Evolutionary conservation across 2,329 filamentous ascomycete species (phyloP), one percentile per base, ranked within the genome.

Genomic region (Daldinia sp.): DNA sequence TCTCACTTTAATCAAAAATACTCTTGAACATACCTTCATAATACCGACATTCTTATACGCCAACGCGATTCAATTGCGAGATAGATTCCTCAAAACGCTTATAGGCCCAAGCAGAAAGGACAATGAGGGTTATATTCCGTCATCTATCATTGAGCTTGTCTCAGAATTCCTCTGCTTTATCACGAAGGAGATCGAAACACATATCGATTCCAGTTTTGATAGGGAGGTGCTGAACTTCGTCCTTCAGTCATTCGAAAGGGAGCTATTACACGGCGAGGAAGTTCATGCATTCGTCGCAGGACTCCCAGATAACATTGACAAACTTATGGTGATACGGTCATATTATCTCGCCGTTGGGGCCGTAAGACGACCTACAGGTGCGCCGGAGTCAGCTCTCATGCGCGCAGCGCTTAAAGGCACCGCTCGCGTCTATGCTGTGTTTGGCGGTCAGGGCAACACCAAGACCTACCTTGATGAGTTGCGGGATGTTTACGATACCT

Each of bases 361-460:
- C 37, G 54, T 68, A 35, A 65, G 69, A 37, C 42, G 67, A 61
- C 56, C 66, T 30, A 53, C 55, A 1, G 63, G 64, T 15, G 44
- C 56, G 6, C 69, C 69, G 2, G 64, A 70, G 9, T 72, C 69
- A 9, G 69, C 69, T 9, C 59, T 72, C 41, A 72, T 72, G 69
- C 64, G 64, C 2, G 69, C 67, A 53, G 64, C 69, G 41, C 50
- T 69, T 12, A 70, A 69, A 60, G 73, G 72, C 4, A 65, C 64
- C 12, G 68, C 70, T 51, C 57, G 67, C 18, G 63, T 73, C 4
- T 69, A 71, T 41, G 73, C 64, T 26, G 61, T 73, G 42, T 74
- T 74, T 20, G 73, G 73, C 4, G 73, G 73, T n/a, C 73, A 74
- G 54, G 73, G 73, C 1, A 74, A 74, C 37, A 74, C 71, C 6